Base-by-base conservation (phyloP, 352 stramenopile genomes). In the Blastocystis sp. region DNA sequence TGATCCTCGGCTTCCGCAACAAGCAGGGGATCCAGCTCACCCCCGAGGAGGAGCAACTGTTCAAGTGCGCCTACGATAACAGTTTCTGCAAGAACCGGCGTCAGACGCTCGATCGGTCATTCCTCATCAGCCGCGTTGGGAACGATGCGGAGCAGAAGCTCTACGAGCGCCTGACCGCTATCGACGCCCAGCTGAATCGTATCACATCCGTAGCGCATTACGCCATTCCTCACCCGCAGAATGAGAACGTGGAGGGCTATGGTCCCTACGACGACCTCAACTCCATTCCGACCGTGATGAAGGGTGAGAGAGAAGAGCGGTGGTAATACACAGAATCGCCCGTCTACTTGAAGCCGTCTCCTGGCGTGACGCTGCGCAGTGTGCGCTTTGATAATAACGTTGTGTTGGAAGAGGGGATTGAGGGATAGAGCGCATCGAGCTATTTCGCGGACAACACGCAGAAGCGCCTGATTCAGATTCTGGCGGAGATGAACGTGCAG, bases 351-450 rank as follows among this genome's bases (percentile, higher is more conserved):
- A 42, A 63, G 21, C 34, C n/a, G 42, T 42, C 34, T 52, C 24
- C 74, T 28, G 74, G 74, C 21, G 74, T 84, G 3, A 69, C 74
- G 7, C 61, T 84, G 42, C 74, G 74, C 3, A 84, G 74, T 45
- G 74, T 54, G 0, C 74, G 74, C 6, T 84, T 84, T 48, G 74
- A 84, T 24, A 84, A 84, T 17, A 84, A 84, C 54, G 74, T 84
- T 2, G 54, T 28, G 11, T 84, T 52, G 42, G 34, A 14, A 17
- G 60, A 34, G 48, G 11, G 43, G 21, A 69, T 11, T 84, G 74
- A 69, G 45, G 24, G 42, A 54, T 52, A 84, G 74, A 70, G 11
- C 7, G 74, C 74, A n/a, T 69, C 74, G n/a, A 38, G 54, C 7
- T 84, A 68, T 28, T 84, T 84, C 52, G 48, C 74, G 59, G 74